Evolutionary conservation across 495 filamentous ascomycete genomes (phyloP), one percentile per base, ranked within the genome.

Genomic region (Penicillium argentinense): DNA sequence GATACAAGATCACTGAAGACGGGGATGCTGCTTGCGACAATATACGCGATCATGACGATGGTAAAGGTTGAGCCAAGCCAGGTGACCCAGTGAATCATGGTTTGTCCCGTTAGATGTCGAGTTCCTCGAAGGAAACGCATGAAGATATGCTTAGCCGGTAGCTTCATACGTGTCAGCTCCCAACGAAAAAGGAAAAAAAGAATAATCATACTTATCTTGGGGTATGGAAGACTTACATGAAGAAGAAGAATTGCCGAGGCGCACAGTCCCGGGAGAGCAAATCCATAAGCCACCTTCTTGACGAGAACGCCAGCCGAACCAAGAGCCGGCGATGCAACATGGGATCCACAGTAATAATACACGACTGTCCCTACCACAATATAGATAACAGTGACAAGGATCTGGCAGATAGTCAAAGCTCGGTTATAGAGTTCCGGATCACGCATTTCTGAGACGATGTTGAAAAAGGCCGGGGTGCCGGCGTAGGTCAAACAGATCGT

Each of bases 391-490:
- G 79, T 78, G 30, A 77, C 51, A 13, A 77, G 73, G 21, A 43
- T 27, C 27, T 69, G 67, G 36, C 63, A 66, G 42, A 68, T 49
- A 1, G 64, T 13, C 13, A 89, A 69, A 1, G 84, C 74, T 54
- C 81, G 81, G 37, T 69, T 65, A 49, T 77, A 87, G 50, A 85
- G 75, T n/a, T 47, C 47, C 0, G 84, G 85, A 0, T 83, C 79
- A 44, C 83, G 80, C 79, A 91, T 86, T 63, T 91, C 87, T 25
- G 82, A 78, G 53, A 84, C 83, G 62, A 91, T 84, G 18, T 72
- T 74, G 70, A 89, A 87, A 75, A 73, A 85, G 60, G 63, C 85
- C 41, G 76, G 84, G 54, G 69, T 84, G 50, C 79, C 86, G 14
- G 67, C 54, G 68, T 58, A 74, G 18, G 86, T 84, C 53, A 89